phyloP scores from a whole-genome alignment of 352 stramenopile species.

The Phytophthora podocarpi region DNA sequence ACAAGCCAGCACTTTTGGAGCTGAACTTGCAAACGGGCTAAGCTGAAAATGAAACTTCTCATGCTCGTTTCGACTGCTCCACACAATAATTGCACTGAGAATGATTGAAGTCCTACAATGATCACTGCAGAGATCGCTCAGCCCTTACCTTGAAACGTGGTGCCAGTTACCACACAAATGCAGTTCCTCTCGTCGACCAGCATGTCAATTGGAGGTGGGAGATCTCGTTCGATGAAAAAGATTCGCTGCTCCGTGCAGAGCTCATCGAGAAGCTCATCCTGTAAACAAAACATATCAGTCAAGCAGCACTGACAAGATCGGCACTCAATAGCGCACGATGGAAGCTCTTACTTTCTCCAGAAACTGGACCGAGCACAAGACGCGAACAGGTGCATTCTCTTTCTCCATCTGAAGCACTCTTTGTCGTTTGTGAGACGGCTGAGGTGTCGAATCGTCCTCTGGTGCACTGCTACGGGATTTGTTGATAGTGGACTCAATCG shows the following conservation, averaged over 20 bases:
- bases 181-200: conserved; percentile 74
- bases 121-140: too few relatives aligned
- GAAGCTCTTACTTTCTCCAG: conserved; percentile 37
- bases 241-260: conserved; percentile 60
- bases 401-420: conserved; percentile 21
- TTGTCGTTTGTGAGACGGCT: conserved; percentile 27
- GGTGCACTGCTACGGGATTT: not conserved
- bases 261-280: conserved; percentile 73
- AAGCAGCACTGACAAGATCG: not conserved
- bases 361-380: conserved; percentile 50
- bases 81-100: not conserved
- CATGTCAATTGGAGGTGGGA: conserved; percentile 57
- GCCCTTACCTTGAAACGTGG: conserved; percentile 53
- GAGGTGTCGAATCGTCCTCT: conserved; percentile 9
- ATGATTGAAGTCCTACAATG: too few relatives aligned
- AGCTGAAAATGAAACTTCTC: conserved; percentile 59
- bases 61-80: conserved; percentile 46
- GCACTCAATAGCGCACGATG: not conserved
- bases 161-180: conserved; percentile 45
- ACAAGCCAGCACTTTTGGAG: conserved; percentile 68
- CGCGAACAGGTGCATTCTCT: conserved; percentile 34
- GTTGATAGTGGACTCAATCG: not conserved
- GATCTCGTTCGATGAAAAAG: conserved; percentile 64
- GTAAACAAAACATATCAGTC: not conserved
- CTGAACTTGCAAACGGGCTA: conserved; percentile 63